Percentiles rank a stretch among this genome's conserved stretches.
These are phyloP conservation scores for Colletotrichum endophyticum DNA, from an alignment of 2,329 filamentous ascomycete species.

Conservation along the genomic window DNA sequence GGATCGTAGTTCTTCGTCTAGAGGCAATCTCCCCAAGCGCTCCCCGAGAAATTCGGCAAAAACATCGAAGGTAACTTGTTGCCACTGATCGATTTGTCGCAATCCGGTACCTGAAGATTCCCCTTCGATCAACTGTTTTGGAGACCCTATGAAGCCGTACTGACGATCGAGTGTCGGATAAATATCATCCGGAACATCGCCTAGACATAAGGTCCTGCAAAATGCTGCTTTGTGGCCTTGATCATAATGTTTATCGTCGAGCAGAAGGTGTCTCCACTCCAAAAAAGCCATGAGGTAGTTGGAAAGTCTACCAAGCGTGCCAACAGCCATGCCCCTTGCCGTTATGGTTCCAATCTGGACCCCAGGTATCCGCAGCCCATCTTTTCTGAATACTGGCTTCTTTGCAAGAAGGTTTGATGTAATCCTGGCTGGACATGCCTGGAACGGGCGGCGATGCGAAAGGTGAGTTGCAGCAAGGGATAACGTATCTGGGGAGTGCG, in stretches of 20 bases:
- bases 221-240: fast-evolving
- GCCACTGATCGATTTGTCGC: background rate
- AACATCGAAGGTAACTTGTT: fast-evolving
- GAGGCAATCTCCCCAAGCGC: background rate
- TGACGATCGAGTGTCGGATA: fast-evolving
- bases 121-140: too few species aligned
- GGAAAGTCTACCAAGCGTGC: fast-evolving
- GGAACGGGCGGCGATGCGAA: background rate
- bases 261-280: background rate
- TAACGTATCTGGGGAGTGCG: fast-evolving
- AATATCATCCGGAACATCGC: fast-evolving
- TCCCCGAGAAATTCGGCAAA: fast-evolving
- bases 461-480: background rate
- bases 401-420: too few species aligned
- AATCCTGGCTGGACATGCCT: too few species aligned
- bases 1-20: background rate
- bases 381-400: background rate
- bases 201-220: fast-evolving
- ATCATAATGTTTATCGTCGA: fast-evolving
- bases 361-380: fast-evolving
- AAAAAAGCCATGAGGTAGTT: background rate
- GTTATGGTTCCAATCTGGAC: fast-evolving
- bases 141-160: background rate
- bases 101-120: fast-evolving
- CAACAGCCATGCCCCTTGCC: background rate